phyloP scores from a whole-genome alignment of 108 stramenopile species.

The Chaetoceros muelleri region DNA sequence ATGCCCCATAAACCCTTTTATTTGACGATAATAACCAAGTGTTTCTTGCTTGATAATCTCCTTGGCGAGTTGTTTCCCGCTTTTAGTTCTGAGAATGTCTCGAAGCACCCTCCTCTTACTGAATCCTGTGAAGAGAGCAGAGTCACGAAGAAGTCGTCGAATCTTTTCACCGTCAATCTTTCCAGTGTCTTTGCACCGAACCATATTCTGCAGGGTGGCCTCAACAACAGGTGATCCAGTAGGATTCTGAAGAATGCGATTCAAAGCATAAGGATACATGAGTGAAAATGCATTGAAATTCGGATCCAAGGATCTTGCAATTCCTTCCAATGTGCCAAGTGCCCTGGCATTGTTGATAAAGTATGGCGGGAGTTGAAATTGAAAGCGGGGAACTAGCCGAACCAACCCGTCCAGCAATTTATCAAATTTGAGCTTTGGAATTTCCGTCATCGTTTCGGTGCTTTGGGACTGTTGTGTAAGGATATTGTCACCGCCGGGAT shows the following conservation, averaged over 20 bases:
- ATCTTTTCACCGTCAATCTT: slow-evolving; percentile 32
- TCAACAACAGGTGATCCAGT: slow-evolving; percentile 43
- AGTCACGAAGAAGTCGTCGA: slow-evolving; percentile 32
- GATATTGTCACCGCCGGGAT: slow-evolving; percentile 6
- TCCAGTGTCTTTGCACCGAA: slow-evolving; percentile 27
- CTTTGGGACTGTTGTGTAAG: not conserved
- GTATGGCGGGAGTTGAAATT: slow-evolving; percentile 64
- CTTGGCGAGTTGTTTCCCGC: slow-evolving; percentile 29
- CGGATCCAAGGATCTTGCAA: slow-evolving; percentile 56
- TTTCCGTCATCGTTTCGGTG: slow-evolving; percentile 13
- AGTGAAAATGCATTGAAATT: slow-evolving; percentile 53
- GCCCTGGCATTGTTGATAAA: slow-evolving; percentile 69
- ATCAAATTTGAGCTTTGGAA: slow-evolving; percentile 64
- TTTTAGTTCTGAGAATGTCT: slow-evolving; percentile 39
- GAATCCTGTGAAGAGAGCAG: slow-evolving; percentile 41
- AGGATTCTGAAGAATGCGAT: slow-evolving; percentile 45
- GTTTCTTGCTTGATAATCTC: slow-evolving; percentile 16
- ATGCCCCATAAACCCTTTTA: not conserved
- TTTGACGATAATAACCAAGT: not conserved
- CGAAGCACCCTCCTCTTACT: slow-evolving; percentile 30
- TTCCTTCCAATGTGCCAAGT: slow-evolving; percentile 55
- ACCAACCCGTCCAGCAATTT: slow-evolving; percentile 48
- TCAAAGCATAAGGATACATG: slow-evolving; percentile 58
- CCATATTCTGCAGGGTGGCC: slow-evolving; percentile 32
- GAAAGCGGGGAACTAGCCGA: slow-evolving; percentile 59